Percentiles rank a stretch among this genome's conserved stretches.
Evolutionary conservation across 1,284 basidiomycete genomes (phyloP).

Genomic region (Spongispora temasekensis): DNA sequence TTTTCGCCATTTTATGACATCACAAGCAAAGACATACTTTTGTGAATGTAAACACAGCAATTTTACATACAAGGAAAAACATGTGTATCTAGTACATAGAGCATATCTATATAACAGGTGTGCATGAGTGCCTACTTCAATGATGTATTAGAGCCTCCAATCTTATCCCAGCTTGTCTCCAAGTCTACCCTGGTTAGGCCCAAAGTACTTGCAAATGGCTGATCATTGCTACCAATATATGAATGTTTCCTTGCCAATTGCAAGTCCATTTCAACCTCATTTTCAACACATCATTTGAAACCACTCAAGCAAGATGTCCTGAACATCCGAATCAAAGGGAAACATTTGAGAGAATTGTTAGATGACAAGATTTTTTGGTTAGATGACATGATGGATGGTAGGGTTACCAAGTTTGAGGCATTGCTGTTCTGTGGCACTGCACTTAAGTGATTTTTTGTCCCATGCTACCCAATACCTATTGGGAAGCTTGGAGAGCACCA

Average conservation of each 20-base stretch:
- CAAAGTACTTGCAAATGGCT: no score
- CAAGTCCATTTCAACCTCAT: neutral
- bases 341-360: no score
- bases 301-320: neutral
- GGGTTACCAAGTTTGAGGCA: neutral
- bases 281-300: neutral
- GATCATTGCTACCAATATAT: neutral
- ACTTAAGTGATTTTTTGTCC: neutral
- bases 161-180: no score
- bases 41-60: neutral
- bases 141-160: no score
- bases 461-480: neutral
- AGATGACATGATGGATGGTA: neutral
- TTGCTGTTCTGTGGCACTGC: neutral
- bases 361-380: neutral
- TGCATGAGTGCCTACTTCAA: neutral
- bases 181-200: no score
- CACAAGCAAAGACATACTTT: neutral
- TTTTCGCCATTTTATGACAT: neutral
- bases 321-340: no score
- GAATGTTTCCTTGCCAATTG: neutral
- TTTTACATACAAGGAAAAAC: neutral
- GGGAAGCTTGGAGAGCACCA: neutral
- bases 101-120: neutral
- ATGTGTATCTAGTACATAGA: neutral